phyloP scores from a whole-genome alignment of 768 basidiomycete species.

The Cantharellus cinnabarinus region DNA sequence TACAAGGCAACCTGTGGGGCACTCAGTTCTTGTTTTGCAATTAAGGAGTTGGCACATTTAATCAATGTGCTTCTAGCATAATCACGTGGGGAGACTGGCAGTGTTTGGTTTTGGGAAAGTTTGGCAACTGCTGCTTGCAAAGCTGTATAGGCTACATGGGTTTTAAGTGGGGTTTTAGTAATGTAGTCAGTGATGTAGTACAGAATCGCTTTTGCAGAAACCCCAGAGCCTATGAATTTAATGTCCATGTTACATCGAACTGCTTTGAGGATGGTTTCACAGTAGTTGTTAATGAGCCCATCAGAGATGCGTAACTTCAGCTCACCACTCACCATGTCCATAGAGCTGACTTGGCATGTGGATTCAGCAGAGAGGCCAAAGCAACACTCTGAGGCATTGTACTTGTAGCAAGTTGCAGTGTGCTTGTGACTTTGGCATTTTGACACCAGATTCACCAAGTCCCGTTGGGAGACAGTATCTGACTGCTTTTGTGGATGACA shows the following conservation, averaged over 20 bases:
- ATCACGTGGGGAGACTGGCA: conserved; percentile 8
- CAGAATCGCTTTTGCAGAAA: conserved; percentile 23
- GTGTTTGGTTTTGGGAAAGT: conserved; percentile 11
- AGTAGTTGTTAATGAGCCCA: conserved; percentile 26
- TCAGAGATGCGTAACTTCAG: conserved; percentile 18
- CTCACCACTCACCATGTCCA: conserved; percentile 12
- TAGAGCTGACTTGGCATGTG: conserved; percentile 1
- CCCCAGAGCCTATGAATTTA: conserved; percentile 25
- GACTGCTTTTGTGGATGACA: not conserved
- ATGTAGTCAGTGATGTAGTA: conserved; percentile 33
- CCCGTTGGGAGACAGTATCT: not conserved
- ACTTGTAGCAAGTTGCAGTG: conserved; percentile 21
- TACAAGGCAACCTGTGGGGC: conserved; percentile 21
- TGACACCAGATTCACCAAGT: not conserved
- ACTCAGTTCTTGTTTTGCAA: conserved; percentile 23
- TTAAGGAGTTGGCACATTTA: conserved; percentile 20
- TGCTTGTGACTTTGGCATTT: conserved; percentile 11
- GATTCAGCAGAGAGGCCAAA: conserved; percentile 15
- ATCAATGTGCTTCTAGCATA: conserved; percentile 19
- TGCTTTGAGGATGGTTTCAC: conserved; percentile 19
- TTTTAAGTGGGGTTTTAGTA: conserved; percentile 23
- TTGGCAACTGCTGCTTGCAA: conserved; percentile 19
- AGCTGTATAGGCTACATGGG: conserved; percentile 22
- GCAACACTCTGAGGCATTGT: conserved; percentile 16
- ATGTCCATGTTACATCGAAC: conserved; percentile 29